A percentile compares a stretch with the other conserved stretches of the same genome.
Conservation (phyloP, 352 stramenopile genomes). For the Globisporangium viniferum region DNA sequence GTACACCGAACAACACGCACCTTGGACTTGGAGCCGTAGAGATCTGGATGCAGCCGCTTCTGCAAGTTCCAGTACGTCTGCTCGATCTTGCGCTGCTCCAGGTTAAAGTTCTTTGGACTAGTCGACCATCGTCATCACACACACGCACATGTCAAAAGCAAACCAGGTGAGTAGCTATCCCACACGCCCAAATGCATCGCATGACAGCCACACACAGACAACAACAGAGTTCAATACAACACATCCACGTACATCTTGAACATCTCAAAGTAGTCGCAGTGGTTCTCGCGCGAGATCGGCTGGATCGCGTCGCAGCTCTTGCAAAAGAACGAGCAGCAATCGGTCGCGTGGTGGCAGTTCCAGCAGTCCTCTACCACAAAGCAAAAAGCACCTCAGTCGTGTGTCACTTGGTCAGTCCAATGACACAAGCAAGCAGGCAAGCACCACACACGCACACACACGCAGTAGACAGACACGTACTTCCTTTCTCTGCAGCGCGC, state of each 20-base stretch:
- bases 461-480: slow-evolving; percentile 2
- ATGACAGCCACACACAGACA: slow-evolving; percentile 9
- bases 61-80: slow-evolving; percentile 87
- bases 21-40: slow-evolving; percentile 85
- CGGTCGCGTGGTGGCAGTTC: slow-evolving; percentile 81
- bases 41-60: slow-evolving; percentile 80
- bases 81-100: slow-evolving; percentile 80
- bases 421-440: neutral
- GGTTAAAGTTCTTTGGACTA: slow-evolving; percentile 76
- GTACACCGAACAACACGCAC: slow-evolving; percentile 22
- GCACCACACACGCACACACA: neutral
- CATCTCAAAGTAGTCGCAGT: slow-evolving; percentile 87
- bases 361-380: slow-evolving; percentile 46
- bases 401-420: neutral
- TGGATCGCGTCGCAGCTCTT: slow-evolving; percentile 76
- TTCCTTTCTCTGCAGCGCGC: slow-evolving; percentile 24
- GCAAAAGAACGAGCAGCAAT: slow-evolving; percentile 85
- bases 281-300: slow-evolving; percentile 45
- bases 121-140: neutral
- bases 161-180: neutral
- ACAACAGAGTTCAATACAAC: slow-evolving; percentile 4
- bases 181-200: neutral
- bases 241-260: slow-evolving; percentile 67
- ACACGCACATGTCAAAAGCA: neutral
- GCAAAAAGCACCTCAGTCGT: neutral